Conservation (phyloP, 2,329 filamentous ascomycete species). For the Penicillium sp. region DNA sequence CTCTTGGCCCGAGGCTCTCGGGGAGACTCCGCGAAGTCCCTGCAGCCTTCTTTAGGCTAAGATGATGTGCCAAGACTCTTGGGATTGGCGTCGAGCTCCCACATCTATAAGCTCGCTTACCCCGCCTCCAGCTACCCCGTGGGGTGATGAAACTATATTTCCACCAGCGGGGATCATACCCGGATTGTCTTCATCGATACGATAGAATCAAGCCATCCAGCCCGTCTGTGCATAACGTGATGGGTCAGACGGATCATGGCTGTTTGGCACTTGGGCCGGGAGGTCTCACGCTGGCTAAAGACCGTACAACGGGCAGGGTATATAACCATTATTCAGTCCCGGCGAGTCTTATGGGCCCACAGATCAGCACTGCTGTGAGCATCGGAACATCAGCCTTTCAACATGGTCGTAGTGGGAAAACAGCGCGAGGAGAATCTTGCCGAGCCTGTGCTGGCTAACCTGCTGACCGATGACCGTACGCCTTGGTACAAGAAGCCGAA, state of each 20-base stretch:
- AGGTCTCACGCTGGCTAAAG: not conserved
- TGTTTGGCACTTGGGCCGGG: not conserved
- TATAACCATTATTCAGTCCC: slow-evolving; percentile 7
- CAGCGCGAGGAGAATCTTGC: slow-evolving; percentile 25
- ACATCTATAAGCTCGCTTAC: not conserved
- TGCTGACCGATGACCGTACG: slow-evolving; percentile 36
- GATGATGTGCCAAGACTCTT: slow-evolving; percentile 4
- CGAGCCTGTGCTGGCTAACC: slow-evolving; percentile 21
- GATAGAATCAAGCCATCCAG: not conserved
- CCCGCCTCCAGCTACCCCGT: slow-evolving; percentile 7
- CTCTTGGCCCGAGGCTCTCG: slow-evolving; percentile 4
- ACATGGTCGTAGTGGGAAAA: slow-evolving; percentile 22
- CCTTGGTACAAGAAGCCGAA: slow-evolving; percentile 61
- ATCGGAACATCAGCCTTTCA: slow-evolving; percentile 6
- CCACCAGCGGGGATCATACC: slow-evolving; percentile 10
- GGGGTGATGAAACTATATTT: slow-evolving; percentile 11
- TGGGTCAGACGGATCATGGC: not conserved
- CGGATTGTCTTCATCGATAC: not conserved
- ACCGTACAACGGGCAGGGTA: not conserved
- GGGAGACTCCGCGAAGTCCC: slow-evolving; percentile 14
- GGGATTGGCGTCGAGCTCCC: not conserved
- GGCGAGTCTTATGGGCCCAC: slow-evolving; percentile 2
- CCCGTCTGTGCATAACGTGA: not conserved
- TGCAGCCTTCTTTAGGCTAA: slow-evolving; percentile 5
- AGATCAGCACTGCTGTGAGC: slow-evolving; percentile 2